Percentiles rank a stretch among this genome's conserved stretches.
Evolutionary conservation across 202 grass and related monocot genomes (phyloP).

Genomic region (Sporobolus alterniflorus): DNA sequence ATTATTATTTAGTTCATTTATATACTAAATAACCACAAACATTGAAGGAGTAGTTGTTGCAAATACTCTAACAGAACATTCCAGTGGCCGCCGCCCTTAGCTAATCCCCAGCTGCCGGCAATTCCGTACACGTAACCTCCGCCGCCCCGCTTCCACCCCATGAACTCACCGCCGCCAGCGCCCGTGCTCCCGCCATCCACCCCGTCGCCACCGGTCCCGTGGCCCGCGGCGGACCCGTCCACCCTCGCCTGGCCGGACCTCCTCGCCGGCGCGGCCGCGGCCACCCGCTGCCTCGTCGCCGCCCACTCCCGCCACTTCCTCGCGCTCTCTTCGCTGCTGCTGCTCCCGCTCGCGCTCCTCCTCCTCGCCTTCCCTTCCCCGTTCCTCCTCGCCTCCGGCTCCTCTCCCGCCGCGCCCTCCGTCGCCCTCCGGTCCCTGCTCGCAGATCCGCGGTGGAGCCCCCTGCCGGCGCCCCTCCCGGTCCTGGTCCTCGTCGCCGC

Average conservation of each 20-base stretch:
- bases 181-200: background rate
- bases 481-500: constrained; percentile 15
- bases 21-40: too few relatives aligned
- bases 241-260: constrained; percentile 50
- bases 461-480: background rate
- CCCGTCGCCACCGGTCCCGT: background rate
- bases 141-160: background rate
- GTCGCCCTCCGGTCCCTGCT: background rate
- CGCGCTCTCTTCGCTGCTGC: constrained; percentile 56
- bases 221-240: background rate
- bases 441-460: background rate
- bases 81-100: background rate
- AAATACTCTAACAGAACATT: background rate
- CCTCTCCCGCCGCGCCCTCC: background rate
- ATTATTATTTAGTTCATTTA: too few relatives aligned
- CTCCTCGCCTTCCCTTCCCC: constrained; percentile 37
- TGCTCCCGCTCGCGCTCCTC: constrained; percentile 54
- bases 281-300: constrained; percentile 54
- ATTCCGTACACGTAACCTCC: background rate
- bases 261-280: constrained; percentile 29
- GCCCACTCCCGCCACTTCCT: constrained; percentile 78
- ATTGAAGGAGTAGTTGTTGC: too few relatives aligned
- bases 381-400: background rate
- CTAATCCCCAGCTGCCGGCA: background rate
- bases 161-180: constrained; percentile 11